These are phyloP conservation scores for Rhizophora mangle DNA, from an alignment of 345 rosid species.

Conservation along the genomic window DNA sequence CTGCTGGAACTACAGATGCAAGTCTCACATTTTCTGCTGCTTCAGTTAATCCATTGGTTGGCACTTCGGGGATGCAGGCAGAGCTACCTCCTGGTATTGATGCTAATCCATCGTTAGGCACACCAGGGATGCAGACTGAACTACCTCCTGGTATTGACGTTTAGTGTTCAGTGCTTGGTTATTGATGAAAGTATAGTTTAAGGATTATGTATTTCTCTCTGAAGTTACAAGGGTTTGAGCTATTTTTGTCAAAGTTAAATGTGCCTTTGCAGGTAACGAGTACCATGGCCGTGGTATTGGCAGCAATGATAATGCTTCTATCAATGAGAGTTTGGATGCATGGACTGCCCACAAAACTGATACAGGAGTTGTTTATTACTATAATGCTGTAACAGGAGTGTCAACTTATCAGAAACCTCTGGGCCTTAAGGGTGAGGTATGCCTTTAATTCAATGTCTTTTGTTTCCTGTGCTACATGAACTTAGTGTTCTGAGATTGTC, in stretches of 20 bases:
- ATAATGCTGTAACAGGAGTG: conserved; percentile 79
- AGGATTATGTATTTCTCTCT: conserved; percentile 54
- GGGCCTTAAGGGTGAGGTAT: conserved; percentile 77
- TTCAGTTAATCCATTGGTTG: conserved; percentile 40
- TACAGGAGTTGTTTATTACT: conserved; percentile 73
- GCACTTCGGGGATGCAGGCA: conserved; percentile 38
- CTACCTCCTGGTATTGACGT: conserved; percentile 68
- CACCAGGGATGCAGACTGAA: conserved; percentile 44
- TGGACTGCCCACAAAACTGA: conserved; percentile 98
- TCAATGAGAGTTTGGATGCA: conserved; percentile 47
- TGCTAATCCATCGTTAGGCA: conserved; percentile 46
- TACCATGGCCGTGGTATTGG: conserved; percentile 37
- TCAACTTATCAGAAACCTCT: conserved; percentile 89
- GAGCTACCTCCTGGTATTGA: conserved; percentile 67
- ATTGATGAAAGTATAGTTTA: conserved; percentile 53
- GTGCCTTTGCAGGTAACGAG: conserved; percentile 53
- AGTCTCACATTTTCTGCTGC: conserved; percentile 36
- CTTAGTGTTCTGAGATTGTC: not conserved
- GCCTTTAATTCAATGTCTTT: not conserved
- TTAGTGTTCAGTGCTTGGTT: conserved; percentile 69
- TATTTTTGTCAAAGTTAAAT: conserved; percentile 34
- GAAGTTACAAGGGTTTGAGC: conserved; percentile 29
- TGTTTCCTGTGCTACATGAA: too few relatives aligned
- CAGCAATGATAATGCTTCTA: conserved; percentile 31
- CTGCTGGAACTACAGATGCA: conserved; percentile 42